Conservation (phyloP, 805 yeast species). For the Starmerella bombi region DNA sequence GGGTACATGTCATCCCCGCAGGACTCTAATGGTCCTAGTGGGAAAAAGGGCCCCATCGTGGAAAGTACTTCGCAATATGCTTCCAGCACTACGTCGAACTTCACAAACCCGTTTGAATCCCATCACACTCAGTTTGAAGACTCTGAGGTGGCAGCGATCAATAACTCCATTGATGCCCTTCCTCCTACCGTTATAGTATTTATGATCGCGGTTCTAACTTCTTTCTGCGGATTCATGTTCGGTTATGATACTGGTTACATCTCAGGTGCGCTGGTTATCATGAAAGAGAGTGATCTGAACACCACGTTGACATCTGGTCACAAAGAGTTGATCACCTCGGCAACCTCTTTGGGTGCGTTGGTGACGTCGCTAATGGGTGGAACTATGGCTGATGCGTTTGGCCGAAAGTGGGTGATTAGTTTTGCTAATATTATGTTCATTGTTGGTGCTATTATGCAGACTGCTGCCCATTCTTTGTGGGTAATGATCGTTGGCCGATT, state of each 20-base stretch:
- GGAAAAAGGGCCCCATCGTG: no score
- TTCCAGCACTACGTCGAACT: not conserved
- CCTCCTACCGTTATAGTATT: constrained; percentile 44
- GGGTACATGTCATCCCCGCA: no score
- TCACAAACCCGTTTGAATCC: not conserved
- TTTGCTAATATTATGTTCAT: constrained; percentile 71
- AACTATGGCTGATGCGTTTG: constrained; percentile 62
- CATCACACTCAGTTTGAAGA: not conserved
- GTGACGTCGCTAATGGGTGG: constrained; percentile 73
- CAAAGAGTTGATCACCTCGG: constrained; percentile 82
- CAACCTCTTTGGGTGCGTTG: constrained; percentile 88
- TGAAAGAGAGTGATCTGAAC: constrained; percentile 55
- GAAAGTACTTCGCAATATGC: not conserved
- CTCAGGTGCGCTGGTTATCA: constrained; percentile 79
- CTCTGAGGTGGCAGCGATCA: constrained; percentile 12
- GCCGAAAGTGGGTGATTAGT: constrained; percentile 74
- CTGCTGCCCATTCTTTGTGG: constrained; percentile 72
- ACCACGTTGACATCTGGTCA: constrained; percentile 55
- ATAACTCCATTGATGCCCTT: constrained; percentile 24
- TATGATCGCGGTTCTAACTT: constrained; percentile 52
- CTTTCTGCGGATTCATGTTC: constrained; percentile 91
- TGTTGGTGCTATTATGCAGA: constrained; percentile 73
- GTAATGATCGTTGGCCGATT: constrained; percentile 86
- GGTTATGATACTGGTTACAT: constrained; percentile 98
- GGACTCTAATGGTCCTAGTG: no score